These are phyloP conservation scores for Pichia ethanolica DNA, from an alignment of 805 yeast species.

Conservation along the genomic window DNA sequence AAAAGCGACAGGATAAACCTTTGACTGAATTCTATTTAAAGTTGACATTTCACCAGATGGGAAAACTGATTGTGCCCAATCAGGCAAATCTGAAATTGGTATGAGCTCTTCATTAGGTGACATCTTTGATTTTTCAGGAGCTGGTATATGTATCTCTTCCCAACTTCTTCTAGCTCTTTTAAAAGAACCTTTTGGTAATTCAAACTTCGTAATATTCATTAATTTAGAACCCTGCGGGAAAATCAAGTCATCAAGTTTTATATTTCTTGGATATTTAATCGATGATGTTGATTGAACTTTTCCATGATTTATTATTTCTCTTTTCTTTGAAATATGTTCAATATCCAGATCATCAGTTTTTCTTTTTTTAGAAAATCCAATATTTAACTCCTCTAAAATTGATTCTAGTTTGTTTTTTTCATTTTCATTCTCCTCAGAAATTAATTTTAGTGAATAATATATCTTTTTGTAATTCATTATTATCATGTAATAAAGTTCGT, in stretches of 20 bases:
- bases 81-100: slow-evolving; percentile 57
- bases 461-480: slow-evolving; percentile 34
- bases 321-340: slow-evolving; percentile 8
- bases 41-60: slow-evolving; percentile 56
- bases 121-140: slow-evolving; percentile 46
- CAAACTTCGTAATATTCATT: slow-evolving; percentile 58
- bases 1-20: slow-evolving; percentile 75
- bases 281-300: neutral
- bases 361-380: slow-evolving; percentile 32
- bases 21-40: slow-evolving; percentile 78
- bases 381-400: slow-evolving; percentile 37
- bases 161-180: slow-evolving; percentile 65
- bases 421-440: slow-evolving; percentile 16
- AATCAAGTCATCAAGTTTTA: slow-evolving; percentile 56
- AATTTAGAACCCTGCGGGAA: slow-evolving; percentile 71
- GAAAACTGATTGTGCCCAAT: slow-evolving; percentile 76
- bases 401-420: slow-evolving; percentile 32
- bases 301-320: slow-evolving; percentile 1
- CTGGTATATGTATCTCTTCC: slow-evolving; percentile 90
- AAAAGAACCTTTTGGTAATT: slow-evolving; percentile 77
- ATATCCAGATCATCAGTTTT: slow-evolving; percentile 5
- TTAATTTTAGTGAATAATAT: slow-evolving; percentile 24
- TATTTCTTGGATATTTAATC: slow-evolving; percentile 37
- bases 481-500: slow-evolving; percentile 41
- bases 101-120: slow-evolving; percentile 38